phyloP scores from a whole-genome alignment of 75 land plant genomes.

The Sequoia sempervirens region DNA sequence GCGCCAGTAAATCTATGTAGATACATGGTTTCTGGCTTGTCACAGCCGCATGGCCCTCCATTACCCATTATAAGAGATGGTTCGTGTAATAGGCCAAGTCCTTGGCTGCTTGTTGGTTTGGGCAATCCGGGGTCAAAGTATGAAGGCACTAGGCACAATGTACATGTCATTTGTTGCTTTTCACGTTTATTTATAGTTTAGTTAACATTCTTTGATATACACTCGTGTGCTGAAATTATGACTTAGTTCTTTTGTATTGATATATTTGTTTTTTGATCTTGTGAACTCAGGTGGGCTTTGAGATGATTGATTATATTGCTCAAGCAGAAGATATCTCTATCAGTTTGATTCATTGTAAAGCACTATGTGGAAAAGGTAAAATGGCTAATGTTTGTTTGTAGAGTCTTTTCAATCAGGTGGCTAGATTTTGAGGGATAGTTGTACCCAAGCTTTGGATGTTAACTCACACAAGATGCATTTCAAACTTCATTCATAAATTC shows the following conservation, averaged over 20 bases:
- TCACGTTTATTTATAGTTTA: neutral
- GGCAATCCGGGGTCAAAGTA: slow-evolving; percentile 84
- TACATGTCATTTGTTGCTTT: slow-evolving; percentile 5
- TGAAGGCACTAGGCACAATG: slow-evolving; percentile 81
- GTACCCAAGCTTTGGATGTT: neutral
- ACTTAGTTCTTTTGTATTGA: neutral
- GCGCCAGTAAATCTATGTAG: neutral
- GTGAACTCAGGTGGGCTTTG: slow-evolving; percentile 83
- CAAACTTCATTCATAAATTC: neutral
- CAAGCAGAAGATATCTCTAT: slow-evolving; percentile 60
- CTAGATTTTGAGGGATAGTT: neutral
- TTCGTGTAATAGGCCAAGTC: slow-evolving; percentile 13
- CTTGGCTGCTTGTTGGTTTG: slow-evolving; percentile 86
- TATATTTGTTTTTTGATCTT: neutral
- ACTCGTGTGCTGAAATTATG: neutral
- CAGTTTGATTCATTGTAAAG: slow-evolving; percentile 64
- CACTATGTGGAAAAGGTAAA: slow-evolving; percentile 85
- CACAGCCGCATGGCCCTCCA: neutral
- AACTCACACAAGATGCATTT: neutral
- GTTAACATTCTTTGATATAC: neutral
- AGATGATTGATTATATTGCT: slow-evolving; percentile 90
- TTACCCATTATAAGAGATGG: neutral
- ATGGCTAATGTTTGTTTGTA: neutral
- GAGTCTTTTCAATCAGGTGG: slow-evolving; percentile 2
- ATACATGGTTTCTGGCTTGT: neutral